A percentile compares a stretch with the other conserved stretches of the same genome.
Conservation (phyloP, 2,329 filamentous ascomycete genomes). For the Colletotrichum gigasporum region DNA sequence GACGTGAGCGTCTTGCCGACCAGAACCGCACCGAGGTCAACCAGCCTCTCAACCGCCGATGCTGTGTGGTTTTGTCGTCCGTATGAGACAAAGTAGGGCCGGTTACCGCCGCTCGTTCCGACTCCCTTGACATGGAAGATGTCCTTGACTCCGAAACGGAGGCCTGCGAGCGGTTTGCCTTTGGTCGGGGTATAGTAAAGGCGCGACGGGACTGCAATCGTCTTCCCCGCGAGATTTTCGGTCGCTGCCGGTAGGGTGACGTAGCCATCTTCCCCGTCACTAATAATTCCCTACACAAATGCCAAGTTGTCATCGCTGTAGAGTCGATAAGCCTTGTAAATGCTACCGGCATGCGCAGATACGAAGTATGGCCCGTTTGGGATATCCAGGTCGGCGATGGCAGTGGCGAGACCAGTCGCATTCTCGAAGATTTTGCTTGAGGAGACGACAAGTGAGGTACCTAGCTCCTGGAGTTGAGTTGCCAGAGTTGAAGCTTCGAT, state of each 20-base stretch:
- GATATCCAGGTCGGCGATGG: background rate
- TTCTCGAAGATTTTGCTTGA: background rate
- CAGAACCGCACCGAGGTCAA: conserved; percentile 63
- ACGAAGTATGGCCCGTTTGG: conserved; percentile 30
- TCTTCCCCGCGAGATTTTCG: conserved; percentile 11
- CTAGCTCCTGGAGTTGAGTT: background rate
- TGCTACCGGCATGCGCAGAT: background rate
- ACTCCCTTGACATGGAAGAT: conserved; percentile 63
- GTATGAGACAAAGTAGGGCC: conserved; percentile 64
- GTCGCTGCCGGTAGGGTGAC: conserved; percentile 1
- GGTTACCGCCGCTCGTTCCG: conserved; percentile 60
- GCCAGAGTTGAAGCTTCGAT: background rate
- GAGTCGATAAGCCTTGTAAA: conserved; percentile 31
- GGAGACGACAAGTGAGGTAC: background rate
- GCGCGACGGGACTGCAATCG: conserved; percentile 56
- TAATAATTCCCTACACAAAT: background rate
- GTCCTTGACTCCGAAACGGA: conserved; percentile 65
- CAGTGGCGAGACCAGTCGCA: background rate
- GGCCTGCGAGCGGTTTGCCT: conserved; percentile 58
- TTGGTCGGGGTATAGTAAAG: conserved; percentile 52
- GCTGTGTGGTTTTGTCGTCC: conserved; percentile 55
- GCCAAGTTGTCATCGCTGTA: conserved; percentile 19
- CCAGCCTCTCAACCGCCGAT: conserved; percentile 60
- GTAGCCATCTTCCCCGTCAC: conserved; percentile 1
- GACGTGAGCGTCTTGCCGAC: conserved; percentile 55